phyloP scores from a whole-genome alignment of 2,329 filamentous ascomycete genomes.

The Pestalotiopsis sp. region DNA sequence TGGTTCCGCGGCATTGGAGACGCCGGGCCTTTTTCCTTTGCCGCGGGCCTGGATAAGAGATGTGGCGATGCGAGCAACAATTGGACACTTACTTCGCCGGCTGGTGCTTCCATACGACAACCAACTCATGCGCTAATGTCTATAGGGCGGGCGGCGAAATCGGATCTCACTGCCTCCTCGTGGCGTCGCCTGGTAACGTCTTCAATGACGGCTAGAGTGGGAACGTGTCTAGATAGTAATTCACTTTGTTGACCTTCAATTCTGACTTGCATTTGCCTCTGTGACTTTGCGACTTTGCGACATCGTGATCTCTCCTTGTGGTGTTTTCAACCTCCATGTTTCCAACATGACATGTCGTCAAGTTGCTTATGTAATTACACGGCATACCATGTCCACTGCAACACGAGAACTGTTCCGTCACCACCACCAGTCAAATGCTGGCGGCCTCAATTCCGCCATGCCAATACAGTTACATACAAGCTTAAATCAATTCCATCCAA shows the following conservation, averaged over 20 bases:
- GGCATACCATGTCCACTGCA: no score
- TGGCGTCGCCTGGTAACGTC: conserved; percentile 4
- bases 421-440: no score
- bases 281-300: no score
- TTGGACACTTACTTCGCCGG: background rate
- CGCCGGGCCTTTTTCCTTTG: background rate
- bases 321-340: no score
- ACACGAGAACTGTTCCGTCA: no score
- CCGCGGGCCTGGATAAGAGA: background rate
- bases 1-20: background rate
- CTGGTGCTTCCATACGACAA: no score
- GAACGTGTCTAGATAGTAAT: background rate
- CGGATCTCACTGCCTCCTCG: conserved; percentile 7
- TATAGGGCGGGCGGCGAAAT: background rate
- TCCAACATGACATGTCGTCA: no score
- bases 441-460: background rate
- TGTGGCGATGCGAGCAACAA: background rate
- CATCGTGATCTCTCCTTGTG: no score
- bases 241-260: no score
- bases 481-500: background rate
- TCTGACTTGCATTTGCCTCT: no score
- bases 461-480: background rate
- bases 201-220: background rate
- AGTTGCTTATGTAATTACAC: no score
- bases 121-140: background rate